Conservation (phyloP, 257 asterid species). For the Solanum pimpinellifolium region DNA sequence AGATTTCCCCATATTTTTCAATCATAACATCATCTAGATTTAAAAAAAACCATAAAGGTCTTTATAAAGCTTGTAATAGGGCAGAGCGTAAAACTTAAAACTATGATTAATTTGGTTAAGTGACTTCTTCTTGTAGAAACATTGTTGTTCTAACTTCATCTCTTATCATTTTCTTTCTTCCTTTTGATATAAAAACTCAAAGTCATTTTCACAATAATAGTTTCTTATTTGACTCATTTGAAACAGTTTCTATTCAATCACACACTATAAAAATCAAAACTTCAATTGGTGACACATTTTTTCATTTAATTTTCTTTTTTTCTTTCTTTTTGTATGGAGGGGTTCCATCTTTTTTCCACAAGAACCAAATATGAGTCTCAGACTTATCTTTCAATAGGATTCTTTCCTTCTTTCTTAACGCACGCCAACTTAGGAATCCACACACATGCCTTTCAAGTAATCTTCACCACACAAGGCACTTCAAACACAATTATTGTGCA, state of each 20-base stretch:
- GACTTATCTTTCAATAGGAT: not conserved
- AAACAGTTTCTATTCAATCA: not conserved
- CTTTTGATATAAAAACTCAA: not conserved
- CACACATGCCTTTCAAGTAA: not conserved
- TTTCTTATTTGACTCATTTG: not conserved
- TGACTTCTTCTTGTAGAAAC: not conserved
- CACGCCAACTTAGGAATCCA: not conserved
- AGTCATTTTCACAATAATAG: not conserved
- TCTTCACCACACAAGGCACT: not conserved
- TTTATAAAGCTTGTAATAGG: not conserved
- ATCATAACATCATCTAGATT: not conserved
- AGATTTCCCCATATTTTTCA: no score
- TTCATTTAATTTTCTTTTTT: no score
- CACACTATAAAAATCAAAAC: not conserved
- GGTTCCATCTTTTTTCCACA: not conserved
- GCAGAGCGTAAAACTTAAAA: not conserved
- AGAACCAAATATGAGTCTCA: not conserved
- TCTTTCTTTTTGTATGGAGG: not conserved
- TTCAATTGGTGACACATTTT: not conserved
- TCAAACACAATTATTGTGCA: not conserved
- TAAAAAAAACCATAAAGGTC: not conserved
- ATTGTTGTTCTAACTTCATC: not conserved
- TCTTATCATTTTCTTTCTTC: not conserved
- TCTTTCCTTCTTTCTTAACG: not conserved
- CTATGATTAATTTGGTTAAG: not conserved